Evolutionary conservation across 2,329 filamentous ascomycete genomes (phyloP).

Genomic region (Claviceps maximensis): DNA sequence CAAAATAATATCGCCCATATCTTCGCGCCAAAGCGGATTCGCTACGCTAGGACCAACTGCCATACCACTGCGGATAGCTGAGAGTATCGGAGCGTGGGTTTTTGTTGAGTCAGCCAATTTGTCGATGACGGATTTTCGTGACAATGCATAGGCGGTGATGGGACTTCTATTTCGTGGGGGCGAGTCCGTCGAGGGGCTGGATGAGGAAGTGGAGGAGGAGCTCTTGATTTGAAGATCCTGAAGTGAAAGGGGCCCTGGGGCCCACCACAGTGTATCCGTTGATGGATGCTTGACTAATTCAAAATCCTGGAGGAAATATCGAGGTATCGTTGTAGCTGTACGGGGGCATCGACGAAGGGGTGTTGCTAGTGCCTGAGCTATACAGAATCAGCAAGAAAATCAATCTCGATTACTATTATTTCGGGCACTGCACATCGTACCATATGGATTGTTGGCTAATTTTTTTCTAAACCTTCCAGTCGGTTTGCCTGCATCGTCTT

Average conservation of each 20-base stretch:
- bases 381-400: slow-evolving; percentile 8
- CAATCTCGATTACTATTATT: no score
- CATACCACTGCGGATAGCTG: slow-evolving; percentile 16
- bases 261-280: slow-evolving; percentile 39
- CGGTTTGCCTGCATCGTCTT: slow-evolving; percentile 19
- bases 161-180: slow-evolving; percentile 7
- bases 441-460: slow-evolving; percentile 50
- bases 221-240: slow-evolving; percentile 10
- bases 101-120: slow-evolving; percentile 6
- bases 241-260: slow-evolving; percentile 32
- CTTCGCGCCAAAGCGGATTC: slow-evolving; percentile 24
- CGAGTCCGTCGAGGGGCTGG: background rate
- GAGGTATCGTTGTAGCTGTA: slow-evolving; percentile 37
- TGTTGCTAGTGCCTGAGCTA: slow-evolving; percentile 49
- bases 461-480: slow-evolving; percentile 40
- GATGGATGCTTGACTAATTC: slow-evolving; percentile 41
- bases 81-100: slow-evolving; percentile 9
- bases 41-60: slow-evolving; percentile 6
- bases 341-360: slow-evolving; percentile 43
- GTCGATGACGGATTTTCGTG: slow-evolving; percentile 18
- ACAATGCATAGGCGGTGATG: slow-evolving; percentile 16
- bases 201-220: background rate
- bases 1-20: slow-evolving; percentile 43
- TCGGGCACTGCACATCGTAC: slow-evolving; percentile 25
- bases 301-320: slow-evolving; percentile 51